phyloP scores from a whole-genome alignment of 1,139 yeast genomes.

The Suzukiozyma palmioleophila region DNA sequence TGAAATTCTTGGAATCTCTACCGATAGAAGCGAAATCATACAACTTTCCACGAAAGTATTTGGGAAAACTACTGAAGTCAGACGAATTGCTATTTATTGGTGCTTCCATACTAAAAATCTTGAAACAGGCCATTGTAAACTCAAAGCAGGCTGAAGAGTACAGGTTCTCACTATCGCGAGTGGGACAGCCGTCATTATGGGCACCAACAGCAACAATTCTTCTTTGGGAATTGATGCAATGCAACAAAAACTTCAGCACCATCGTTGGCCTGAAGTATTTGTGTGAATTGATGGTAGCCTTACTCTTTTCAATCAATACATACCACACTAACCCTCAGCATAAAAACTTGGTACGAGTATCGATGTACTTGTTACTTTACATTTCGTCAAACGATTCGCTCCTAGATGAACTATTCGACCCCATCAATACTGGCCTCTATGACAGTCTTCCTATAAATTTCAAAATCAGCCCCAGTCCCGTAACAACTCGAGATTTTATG shows the following conservation, averaged over 20 bases:
- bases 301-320: constrained; percentile 55
- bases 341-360: constrained; percentile 51
- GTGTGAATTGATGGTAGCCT: constrained; percentile 49
- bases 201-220: constrained; percentile 54
- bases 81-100: constrained; percentile 48
- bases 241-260: constrained; percentile 53
- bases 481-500: constrained; percentile 60
- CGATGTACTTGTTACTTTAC: constrained; percentile 57
- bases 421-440: constrained; percentile 37
- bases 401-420: constrained; percentile 31
- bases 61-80: constrained; percentile 52
- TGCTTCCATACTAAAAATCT: constrained; percentile 41
- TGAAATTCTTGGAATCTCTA: constrained; percentile 40
- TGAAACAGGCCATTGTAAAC: constrained; percentile 13
- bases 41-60: constrained; percentile 48
- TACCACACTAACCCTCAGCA: constrained; percentile 27
- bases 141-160: constrained; percentile 14
- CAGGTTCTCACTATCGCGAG: constrained; percentile 14
- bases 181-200: constrained; percentile 43
- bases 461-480: constrained; percentile 30
- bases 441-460: constrained; percentile 46
- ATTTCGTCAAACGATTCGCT: constrained; percentile 50
- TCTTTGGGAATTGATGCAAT: constrained; percentile 74
- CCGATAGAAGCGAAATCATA: constrained; percentile 21
- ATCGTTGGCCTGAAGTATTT: constrained; percentile 47